Evolutionary conservation across 2,329 filamentous ascomycete genomes (phyloP).

Genomic region (Trichoderma koningii): DNA sequence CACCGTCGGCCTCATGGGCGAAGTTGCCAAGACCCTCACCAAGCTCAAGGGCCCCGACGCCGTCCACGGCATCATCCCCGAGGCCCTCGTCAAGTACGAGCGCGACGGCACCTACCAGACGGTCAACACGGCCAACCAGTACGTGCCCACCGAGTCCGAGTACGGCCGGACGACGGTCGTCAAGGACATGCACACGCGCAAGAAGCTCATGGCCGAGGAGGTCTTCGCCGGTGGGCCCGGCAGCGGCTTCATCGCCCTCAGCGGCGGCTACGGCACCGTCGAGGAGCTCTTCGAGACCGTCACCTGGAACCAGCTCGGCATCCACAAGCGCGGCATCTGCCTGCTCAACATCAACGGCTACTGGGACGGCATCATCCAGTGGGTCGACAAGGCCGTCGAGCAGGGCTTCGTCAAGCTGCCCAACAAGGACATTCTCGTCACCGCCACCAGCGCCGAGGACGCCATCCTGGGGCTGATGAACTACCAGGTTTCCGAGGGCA

Average conservation of each 20-base stretch:
- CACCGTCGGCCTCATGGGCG: conserved; percentile 93
- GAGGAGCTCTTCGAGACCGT: conserved; percentile 92
- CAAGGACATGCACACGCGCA: conserved; percentile 93
- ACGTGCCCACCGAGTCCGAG: conserved; percentile 62
- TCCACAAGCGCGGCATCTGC: conserved; percentile 78
- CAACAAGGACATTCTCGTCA: conserved; percentile 76
- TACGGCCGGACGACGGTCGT: conserved; percentile 90
- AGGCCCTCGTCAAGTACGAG: conserved; percentile 79
- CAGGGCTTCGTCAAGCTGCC: conserved; percentile 73
- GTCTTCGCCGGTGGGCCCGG: conserved; percentile 80
- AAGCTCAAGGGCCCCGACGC: conserved; percentile 74
- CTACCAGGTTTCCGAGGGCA: conserved; percentile 74
- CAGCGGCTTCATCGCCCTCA: conserved; percentile 84
- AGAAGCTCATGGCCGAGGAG: conserved; percentile 88
- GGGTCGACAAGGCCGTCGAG: conserved; percentile 74
- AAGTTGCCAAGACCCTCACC: conserved; percentile 83
- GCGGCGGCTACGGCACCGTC: conserved; percentile 89
- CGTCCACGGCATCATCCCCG: conserved; percentile 93
- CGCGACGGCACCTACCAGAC: conserved; percentile 60
- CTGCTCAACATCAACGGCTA: conserved; percentile 88
- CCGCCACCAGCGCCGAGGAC: conserved; percentile 70
- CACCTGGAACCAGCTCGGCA: conserved; percentile 96
- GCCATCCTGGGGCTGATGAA: conserved; percentile 69
- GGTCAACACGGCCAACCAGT: conserved; percentile 50
- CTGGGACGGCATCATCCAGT: conserved; percentile 82